Evolutionary conservation across 345 rosid species (phyloP), one percentile per base, ranked within the genome.

Genomic region (Camelina neglecta): DNA sequence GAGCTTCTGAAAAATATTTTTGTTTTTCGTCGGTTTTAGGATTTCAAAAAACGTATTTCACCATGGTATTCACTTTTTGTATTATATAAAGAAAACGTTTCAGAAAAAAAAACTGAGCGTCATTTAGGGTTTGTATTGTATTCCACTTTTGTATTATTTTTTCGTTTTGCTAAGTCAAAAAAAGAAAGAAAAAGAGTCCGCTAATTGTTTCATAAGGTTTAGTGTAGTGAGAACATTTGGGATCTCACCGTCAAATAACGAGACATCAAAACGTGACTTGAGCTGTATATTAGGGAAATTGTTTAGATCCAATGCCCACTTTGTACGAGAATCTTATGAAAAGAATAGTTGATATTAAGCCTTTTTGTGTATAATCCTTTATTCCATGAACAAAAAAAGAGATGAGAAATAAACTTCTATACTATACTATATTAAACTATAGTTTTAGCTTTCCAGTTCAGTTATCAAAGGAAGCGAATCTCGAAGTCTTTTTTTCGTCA

Each of bases 381-480:
- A 74, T 65, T 36, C 71, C 55, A 12, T 44, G 18, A 47, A 5
- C n/a, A 2, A 20, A 0, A n/a, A 16, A 45, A 1, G 9, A 26
- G 29, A 8, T 23, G 15, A 74, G 35, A 7, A 35, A 56, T 35
- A 24, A 26, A 26, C 29, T 26, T 26, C 4, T 26, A 3, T 26
- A 26, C 4, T 26, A 3, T 3, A 26, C 29, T 26, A 2, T 26
- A 26, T 26, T 26, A 26, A 26, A 26, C 50, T 59, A 75, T 62
- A 65, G 44, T 68, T 59, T 29, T 20, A 67, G 20, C 60, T 74
- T 60, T 55, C 9, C 12, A 67, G 62, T 51, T 18, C 31, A 74
- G 1, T 74, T 67, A 38, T 75, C 69, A 61, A 68, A 68, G 75
- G 75, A 69, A 54, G 70, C 80, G 75, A 69, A 76, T 76, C 75